These are phyloP conservation scores for Ehretia macrophylla DNA, from an alignment of 257 asterid species.

Conservation along the genomic window DNA sequence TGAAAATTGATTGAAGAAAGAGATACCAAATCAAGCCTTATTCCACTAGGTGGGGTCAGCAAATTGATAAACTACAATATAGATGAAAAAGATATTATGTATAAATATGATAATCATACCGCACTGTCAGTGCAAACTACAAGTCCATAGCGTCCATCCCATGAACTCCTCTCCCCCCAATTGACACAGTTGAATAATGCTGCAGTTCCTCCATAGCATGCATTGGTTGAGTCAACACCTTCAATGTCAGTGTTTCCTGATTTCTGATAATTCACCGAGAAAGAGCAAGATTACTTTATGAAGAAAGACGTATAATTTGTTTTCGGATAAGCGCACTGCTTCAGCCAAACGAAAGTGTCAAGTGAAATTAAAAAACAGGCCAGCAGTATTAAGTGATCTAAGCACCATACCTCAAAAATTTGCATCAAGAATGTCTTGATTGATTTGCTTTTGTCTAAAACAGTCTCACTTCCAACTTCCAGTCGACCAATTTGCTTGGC, in stretches of 20 bases:
- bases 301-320: neutral
- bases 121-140: conserved; percentile 99
- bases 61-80: neutral
- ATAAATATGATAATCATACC: conserved; percentile 41
- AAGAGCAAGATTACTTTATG: conserved; percentile 16
- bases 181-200: conserved; percentile 91
- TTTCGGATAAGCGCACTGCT: neutral
- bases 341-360: neutral
- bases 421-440: conserved; percentile 97
- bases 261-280: conserved; percentile 46
- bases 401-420: conserved; percentile 71
- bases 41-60: too few relatives aligned
- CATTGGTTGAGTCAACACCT: conserved; percentile 98
- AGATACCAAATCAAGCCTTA: too few relatives aligned
- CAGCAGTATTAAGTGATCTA: neutral
- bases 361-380: too few relatives aligned
- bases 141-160: conserved; percentile 99
- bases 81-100: neutral
- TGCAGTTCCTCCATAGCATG: conserved; percentile 99
- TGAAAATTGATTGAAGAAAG: neutral
- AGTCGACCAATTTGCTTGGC: conserved; percentile 92
- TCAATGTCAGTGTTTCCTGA: conserved; percentile 91
- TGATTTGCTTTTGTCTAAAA: conserved; percentile 96
- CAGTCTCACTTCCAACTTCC: conserved; percentile 99
- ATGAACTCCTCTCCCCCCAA: conserved; percentile 96